phyloP scores from a whole-genome alignment of 148 eudicot genomes.

The Arctostaphylos glauca region DNA sequence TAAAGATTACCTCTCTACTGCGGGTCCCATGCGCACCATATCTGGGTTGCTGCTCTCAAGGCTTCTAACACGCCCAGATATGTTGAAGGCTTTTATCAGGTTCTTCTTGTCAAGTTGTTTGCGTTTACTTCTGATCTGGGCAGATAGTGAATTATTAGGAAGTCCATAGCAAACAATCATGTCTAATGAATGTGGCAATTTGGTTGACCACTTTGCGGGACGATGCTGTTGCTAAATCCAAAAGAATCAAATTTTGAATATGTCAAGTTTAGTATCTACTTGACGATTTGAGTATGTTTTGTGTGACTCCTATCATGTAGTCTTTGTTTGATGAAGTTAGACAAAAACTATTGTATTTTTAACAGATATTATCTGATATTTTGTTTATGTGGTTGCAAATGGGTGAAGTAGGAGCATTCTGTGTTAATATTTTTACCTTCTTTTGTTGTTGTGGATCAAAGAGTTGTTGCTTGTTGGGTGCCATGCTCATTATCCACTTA shows the following conservation, averaged over 20 bases:
- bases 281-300: not conserved
- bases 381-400: not conserved
- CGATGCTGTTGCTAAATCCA: constrained; percentile 3
- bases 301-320: not conserved
- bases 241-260: not conserved
- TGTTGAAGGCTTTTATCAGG: constrained; percentile 82
- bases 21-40: constrained; percentile 95
- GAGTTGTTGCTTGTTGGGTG: not conserved
- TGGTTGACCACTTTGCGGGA: not conserved
- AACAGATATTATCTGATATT: not conserved
- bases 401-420: not conserved
- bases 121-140: not conserved
- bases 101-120: constrained; percentile 21
- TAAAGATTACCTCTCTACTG: constrained; percentile 84
- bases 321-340: not conserved
- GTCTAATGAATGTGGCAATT: not conserved
- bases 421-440: not conserved
- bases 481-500: not conserved
- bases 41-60: constrained; percentile 83
- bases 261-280: not conserved
- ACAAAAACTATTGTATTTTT: too few species aligned
- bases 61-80: constrained; percentile 95
- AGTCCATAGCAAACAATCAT: not conserved
- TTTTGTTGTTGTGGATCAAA: too few species aligned
- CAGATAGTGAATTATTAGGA: not conserved